phyloP scores from a whole-genome alignment of 2,329 filamentous ascomycete genomes.

The Ophiostoma novo-ulmi region DNA sequence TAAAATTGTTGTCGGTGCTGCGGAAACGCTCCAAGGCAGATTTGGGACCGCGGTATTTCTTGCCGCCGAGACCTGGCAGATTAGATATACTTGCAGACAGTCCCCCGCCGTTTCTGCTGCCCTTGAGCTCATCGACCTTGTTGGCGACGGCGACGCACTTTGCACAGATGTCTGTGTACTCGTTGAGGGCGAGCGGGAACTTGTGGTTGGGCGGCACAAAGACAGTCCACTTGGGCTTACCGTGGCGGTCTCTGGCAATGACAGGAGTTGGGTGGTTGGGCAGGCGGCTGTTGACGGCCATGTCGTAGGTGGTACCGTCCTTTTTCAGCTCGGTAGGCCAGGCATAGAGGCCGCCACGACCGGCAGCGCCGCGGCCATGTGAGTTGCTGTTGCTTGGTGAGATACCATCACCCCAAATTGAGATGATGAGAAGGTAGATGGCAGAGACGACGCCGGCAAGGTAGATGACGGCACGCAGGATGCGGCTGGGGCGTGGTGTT shows the following conservation, averaged over 20 bases:
- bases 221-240: constrained; percentile 70
- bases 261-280: constrained; percentile 69
- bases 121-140: constrained; percentile 48
- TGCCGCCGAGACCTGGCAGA: constrained; percentile 11
- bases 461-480: constrained; percentile 54
- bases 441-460: constrained; percentile 46
- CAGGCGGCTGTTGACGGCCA: constrained; percentile 60
- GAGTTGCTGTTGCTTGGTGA: not conserved
- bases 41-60: constrained; percentile 7
- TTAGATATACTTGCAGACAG: not conserved
- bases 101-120: not conserved
- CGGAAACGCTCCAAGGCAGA: not conserved
- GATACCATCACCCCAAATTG: constrained; percentile 30
- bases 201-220: constrained; percentile 63
- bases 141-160: constrained; percentile 61
- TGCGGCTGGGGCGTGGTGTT: constrained; percentile 52
- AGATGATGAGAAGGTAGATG: constrained; percentile 44
- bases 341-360: constrained; percentile 29
- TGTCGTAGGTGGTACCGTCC: constrained; percentile 53
- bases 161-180: constrained; percentile 65
- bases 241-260: constrained; percentile 59
- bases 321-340: constrained; percentile 41
- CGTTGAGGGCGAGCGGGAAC: constrained; percentile 61
- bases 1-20: constrained; percentile 58
- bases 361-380: not conserved